Conservation (phyloP, 2,329 filamentous ascomycete genomes). For the Botrytis hyacinthi region DNA sequence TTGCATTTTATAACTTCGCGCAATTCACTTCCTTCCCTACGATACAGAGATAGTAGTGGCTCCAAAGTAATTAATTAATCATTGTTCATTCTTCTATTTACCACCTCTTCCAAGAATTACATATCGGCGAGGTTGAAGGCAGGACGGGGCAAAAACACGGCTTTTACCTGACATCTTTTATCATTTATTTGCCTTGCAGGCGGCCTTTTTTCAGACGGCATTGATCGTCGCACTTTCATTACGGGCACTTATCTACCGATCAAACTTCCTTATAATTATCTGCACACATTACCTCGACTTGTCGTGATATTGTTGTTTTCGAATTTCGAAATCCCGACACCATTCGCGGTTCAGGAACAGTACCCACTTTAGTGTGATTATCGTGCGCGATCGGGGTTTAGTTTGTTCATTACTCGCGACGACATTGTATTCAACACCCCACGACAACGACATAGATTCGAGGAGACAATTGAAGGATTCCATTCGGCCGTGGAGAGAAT, state of each 20-base stretch:
- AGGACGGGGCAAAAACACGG: constrained; percentile 23
- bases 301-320: constrained; percentile 17
- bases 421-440: constrained; percentile 18
- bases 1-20: background rate
- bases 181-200: constrained; percentile 20
- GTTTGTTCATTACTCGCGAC: constrained; percentile 31
- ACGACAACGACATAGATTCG: constrained; percentile 15
- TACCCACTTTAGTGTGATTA: constrained; percentile 21
- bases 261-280: background rate
- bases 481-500: constrained; percentile 5
- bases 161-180: constrained; percentile 12
- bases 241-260: constrained; percentile 22
- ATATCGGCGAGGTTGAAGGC: constrained; percentile 22
- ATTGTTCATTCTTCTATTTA: constrained; percentile 8
- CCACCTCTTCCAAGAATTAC: constrained; percentile 24
- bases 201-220: constrained; percentile 27
- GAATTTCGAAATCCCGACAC: constrained; percentile 22
- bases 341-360: constrained; percentile 17
- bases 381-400: constrained; percentile 29
- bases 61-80: background rate
- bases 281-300: constrained; percentile 9
- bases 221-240: constrained; percentile 27
- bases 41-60: background rate
- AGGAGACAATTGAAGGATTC: constrained; percentile 22
- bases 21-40: background rate